Conservation (phyloP, 2,329 filamentous ascomycete species). For the Aspergillus puulaauensis region DNA sequence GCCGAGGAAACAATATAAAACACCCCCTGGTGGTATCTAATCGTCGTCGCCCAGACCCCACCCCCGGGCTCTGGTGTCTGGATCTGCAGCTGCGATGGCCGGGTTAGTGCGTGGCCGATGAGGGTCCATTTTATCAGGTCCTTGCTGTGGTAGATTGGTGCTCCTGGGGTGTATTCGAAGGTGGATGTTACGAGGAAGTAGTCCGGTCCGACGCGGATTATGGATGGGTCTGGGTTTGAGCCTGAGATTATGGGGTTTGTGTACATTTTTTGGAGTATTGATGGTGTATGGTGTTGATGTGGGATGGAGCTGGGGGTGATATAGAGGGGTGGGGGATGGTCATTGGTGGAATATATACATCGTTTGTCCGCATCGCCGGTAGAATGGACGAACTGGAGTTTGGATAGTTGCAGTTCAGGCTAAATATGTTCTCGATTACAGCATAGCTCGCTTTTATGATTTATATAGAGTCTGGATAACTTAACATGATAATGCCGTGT, state of each 20-base stretch:
- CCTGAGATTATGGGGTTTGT: conserved; percentile 56
- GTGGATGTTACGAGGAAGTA: conserved; percentile 63
- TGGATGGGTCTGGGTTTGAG: conserved; percentile 63
- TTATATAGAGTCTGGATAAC: too few relatives aligned
- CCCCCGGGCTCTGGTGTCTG: conserved; percentile 33
- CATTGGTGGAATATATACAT: not conserved
- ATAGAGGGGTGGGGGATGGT: not conserved
- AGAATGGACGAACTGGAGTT: too few relatives aligned
- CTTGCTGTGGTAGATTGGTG: conserved; percentile 60
- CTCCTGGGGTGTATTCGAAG: conserved; percentile 62
- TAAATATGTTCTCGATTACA: too few relatives aligned
- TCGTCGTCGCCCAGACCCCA: conserved; percentile 50
- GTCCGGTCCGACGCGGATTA: conserved; percentile 49
- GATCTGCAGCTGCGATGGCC: conserved; percentile 35
- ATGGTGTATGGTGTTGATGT: too few relatives aligned
- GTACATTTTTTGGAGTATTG: conserved; percentile 14
- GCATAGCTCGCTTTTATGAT: too few relatives aligned
- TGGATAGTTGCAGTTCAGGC: too few relatives aligned
- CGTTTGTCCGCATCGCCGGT: too few relatives aligned
- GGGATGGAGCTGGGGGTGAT: not conserved
- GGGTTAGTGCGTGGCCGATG: conserved; percentile 36
- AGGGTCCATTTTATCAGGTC: conserved; percentile 45
- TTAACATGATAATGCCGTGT: too few relatives aligned
- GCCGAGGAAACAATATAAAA: conserved; percentile 51
- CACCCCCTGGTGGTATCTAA: conserved; percentile 45